Percentiles rank a stretch among this genome's conserved stretches.
These are phyloP conservation scores for Metschnikowia corniflorae DNA, from an alignment of 805 yeast species.

Conservation along the genomic window DNA sequence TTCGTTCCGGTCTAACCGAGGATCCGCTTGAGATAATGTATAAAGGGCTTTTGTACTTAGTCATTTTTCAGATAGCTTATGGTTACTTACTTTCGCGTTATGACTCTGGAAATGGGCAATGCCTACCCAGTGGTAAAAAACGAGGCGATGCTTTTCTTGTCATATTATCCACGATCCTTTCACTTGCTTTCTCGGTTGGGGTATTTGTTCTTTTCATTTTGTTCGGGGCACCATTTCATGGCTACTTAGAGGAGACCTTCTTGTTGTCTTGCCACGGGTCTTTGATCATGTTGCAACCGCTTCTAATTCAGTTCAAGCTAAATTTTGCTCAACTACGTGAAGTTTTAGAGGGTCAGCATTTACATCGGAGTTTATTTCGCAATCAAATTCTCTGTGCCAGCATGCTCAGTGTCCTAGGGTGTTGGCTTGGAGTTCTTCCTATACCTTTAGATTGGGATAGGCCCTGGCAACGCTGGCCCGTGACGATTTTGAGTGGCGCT, in stretches of 20 bases:
- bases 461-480: slow-evolving; percentile 96
- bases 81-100: slow-evolving; percentile 8
- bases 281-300: slow-evolving; percentile 56
- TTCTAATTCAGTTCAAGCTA: slow-evolving; percentile 52
- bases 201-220: slow-evolving; percentile 46
- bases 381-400: slow-evolving; percentile 28
- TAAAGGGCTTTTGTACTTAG: slow-evolving; percentile 24
- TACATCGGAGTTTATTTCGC: slow-evolving; percentile 27
- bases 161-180: slow-evolving; percentile 21
- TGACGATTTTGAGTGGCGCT: slow-evolving; percentile 76
- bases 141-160: too few species aligned
- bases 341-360: slow-evolving; percentile 21
- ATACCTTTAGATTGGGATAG: slow-evolving; percentile 98
- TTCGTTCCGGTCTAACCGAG: slow-evolving; percentile 27
- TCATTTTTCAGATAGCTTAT: slow-evolving; percentile 25
- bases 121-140: too few species aligned
- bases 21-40: slow-evolving; percentile 22
- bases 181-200: slow-evolving; percentile 36
- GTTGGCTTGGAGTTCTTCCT: slow-evolving; percentile 92
- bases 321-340: slow-evolving; percentile 39
- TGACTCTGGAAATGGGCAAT: background rate
- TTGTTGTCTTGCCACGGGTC: slow-evolving; percentile 61
- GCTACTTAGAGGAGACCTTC: slow-evolving; percentile 51
- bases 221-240: slow-evolving; percentile 77
- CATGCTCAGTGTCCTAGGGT: slow-evolving; percentile 48